Evolutionary conservation across 2,329 filamentous ascomycete genomes (phyloP), one percentile per base, ranked within the genome.

Genomic region (Epichloe glyceriae): DNA sequence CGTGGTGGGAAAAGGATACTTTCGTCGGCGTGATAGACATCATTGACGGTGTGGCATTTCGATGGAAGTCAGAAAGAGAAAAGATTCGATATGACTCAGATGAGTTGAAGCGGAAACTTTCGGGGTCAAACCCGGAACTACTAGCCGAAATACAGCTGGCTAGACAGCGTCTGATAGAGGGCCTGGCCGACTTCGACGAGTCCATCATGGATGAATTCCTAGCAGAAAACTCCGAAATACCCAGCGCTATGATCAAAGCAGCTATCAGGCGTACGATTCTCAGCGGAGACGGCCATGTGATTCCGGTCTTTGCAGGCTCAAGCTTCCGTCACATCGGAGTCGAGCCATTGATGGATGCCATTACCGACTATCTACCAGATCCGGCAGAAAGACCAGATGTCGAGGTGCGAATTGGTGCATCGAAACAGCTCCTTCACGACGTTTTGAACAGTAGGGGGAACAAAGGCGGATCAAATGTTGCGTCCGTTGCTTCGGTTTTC

Each of bases 301-400:
- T 93, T 42, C 91, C 91, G 1, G 78, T 96, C 0, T 94, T 95
- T 66, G 88, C 88, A 0, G 91, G 91, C 2, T 90, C 91, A 5
- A 96, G 90, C 65, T 89, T 97, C 67, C 82, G 86, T 41, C 95
- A 97, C 57, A 88, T 97, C 54, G 93, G 93, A 7, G 89, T 97
- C 4, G 88, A 96, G 64, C 88, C 90, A 30, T 73, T 98, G 20
- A 77, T 97, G 49, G 89, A 97, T 64, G 88, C 88, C 38, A 82
- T 97, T 12, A 80, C 88, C 8, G 87, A 96, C 61, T 83, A 96
- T 44, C 74, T 97, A 2, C 93, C 93, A 0, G 87, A 82, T 56
- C 93, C 93, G 0, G 70, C 75, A 1, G 88, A 96, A 61, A 76
- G 87, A 17, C 86, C 88, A 8, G 85, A 91, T 60, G 78, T 88